Base-by-base conservation (phyloP, 768 basidiomycete species). In the Mrakia frigida region DNA sequence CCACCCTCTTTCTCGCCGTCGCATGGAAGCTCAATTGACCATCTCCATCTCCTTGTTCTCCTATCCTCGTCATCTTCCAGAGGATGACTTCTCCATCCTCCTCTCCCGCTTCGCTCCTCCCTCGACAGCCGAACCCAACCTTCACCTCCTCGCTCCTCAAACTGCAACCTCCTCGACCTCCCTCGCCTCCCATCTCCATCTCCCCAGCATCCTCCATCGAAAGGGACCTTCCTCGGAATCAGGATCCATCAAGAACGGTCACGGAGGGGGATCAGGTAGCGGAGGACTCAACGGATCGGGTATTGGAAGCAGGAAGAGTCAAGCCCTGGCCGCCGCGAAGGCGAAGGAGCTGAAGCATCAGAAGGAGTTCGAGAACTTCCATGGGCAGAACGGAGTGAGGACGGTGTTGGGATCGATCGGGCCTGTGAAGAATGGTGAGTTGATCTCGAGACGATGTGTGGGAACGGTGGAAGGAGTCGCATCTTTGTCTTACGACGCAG, bases 391-490 rank as follows among this genome's bases (percentile, higher is more conserved):
- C 80, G 97, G 97, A 0, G 95, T 98, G 13, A 86, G 96, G 70
- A 98, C 94, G 5, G 91, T 99, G 23, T 86, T 90, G 79, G 97
- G 97, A 3, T 90, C 88, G 79, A 93, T 98, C 75, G 96, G 94
- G 0, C 91, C 93, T n/a, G 92, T 93, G 59, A 85, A 90, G 70
- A 89, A 92, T 39, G 65, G 65, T 68, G 39, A 68, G 65, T 68
- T 18, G 23, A 9, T 83, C 94, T 94, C 92, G 76, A 73, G 88
- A 82, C 1, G 16, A 7, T 3, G 33, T 31, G 63, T 37, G 10
- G 33, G 37, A 33, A 39, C 37, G 61, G 69, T 63, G 39, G 70
- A 43, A 73, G 73, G 73, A 59, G 31, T 25, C 46, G 25, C 9
- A 43, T 28, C 2, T 14, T 16, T 21, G 1, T 50, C 46, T 50